A percentile compares a stretch with the other conserved stretches of the same genome.
These are phyloP conservation scores for Neospora caninum DNA, from an alignment of 169 alveolate species.

Conservation along the genomic window DNA sequence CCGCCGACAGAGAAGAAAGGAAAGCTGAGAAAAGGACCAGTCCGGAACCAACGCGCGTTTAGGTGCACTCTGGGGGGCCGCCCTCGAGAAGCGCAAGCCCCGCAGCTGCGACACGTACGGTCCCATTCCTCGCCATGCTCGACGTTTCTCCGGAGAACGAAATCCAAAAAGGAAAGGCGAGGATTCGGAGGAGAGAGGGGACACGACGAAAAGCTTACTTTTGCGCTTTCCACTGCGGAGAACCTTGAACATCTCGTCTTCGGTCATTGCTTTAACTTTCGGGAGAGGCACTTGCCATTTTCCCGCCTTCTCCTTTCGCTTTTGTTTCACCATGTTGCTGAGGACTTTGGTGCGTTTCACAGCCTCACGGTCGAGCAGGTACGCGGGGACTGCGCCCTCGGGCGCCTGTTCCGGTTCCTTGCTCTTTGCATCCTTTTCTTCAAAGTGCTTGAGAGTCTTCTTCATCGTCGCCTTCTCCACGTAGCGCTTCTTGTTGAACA, in stretches of 20 bases:
- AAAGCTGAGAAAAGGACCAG: background rate
- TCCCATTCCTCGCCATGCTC: too few species aligned
- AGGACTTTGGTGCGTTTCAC: conserved; percentile 93
- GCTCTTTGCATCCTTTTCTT: conserved; percentile 93
- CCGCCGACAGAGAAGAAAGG: background rate
- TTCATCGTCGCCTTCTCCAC: conserved; percentile 98
- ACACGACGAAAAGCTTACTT: conserved; percentile 55
- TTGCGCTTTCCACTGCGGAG: conserved; percentile 75
- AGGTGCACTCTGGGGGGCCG: too few species aligned
- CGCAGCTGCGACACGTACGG: too few species aligned
- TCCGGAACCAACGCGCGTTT: background rate
- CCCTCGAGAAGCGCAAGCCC: too few species aligned
- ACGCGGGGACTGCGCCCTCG: conserved; percentile 96
- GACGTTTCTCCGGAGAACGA: too few species aligned
- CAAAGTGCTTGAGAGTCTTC: conserved; percentile 90
- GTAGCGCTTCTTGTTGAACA: conserved; percentile 94
- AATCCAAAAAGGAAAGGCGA: too few species aligned
- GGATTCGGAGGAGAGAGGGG: background rate
- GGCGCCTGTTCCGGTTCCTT: conserved; percentile 84
- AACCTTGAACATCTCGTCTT: conserved; percentile 88
- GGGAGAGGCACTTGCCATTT: conserved; percentile 99
- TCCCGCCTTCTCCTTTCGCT: conserved; percentile 99
- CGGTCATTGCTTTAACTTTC: conserved; percentile 93
- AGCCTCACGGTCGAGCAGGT: conserved; percentile 98
- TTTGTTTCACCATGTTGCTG: conserved; percentile 98